These are phyloP conservation scores for Pythium graminicola DNA, from an alignment of 352 stramenopile genomes.

Conservation along the genomic window DNA sequence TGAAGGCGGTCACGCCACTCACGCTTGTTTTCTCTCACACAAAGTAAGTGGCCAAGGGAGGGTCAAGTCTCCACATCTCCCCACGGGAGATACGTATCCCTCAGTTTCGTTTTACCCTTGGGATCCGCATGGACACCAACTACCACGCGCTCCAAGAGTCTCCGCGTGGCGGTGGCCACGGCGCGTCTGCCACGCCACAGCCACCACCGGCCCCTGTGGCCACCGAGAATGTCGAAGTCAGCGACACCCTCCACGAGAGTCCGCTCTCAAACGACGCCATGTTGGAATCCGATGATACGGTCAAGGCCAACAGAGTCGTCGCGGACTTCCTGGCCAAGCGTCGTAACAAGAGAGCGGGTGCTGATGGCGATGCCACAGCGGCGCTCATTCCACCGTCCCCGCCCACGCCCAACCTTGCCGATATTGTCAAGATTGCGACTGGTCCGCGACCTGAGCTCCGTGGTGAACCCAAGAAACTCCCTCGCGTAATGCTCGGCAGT, in stretches of 20 bases:
- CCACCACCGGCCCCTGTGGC: neutral
- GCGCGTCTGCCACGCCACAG: neutral
- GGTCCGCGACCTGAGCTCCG: conserved; percentile 16
- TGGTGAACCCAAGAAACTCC: conserved; percentile 33
- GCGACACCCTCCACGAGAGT: conserved; percentile 26
- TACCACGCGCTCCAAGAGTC: conserved; percentile 21
- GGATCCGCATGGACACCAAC: conserved; percentile 6
- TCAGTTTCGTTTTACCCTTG: neutral
- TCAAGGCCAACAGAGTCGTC: neutral
- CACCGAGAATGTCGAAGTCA: conserved; percentile 8
- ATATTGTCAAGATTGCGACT: conserved; percentile 20
- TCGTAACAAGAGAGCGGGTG: conserved; percentile 13
- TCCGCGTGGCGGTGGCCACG: conserved; percentile 9
- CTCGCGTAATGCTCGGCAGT: conserved; percentile 34
- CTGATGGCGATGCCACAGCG: neutral
- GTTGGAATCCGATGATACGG: no score
- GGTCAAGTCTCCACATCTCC: neutral
- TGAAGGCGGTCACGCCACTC: neutral
- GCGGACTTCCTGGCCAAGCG: conserved; percentile 9
- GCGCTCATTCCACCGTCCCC: conserved; percentile 7
- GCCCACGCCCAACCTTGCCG: conserved; percentile 23
- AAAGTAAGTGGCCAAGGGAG: neutral
- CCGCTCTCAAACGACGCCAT: conserved; percentile 1
- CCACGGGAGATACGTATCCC: neutral
- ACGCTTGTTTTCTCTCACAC: neutral